Percentiles rank a stretch among this genome's conserved stretches.
These are phyloP conservation scores for Dryas integrifolia DNA, from an alignment of 331 rosid species.

Conservation along the genomic window DNA sequence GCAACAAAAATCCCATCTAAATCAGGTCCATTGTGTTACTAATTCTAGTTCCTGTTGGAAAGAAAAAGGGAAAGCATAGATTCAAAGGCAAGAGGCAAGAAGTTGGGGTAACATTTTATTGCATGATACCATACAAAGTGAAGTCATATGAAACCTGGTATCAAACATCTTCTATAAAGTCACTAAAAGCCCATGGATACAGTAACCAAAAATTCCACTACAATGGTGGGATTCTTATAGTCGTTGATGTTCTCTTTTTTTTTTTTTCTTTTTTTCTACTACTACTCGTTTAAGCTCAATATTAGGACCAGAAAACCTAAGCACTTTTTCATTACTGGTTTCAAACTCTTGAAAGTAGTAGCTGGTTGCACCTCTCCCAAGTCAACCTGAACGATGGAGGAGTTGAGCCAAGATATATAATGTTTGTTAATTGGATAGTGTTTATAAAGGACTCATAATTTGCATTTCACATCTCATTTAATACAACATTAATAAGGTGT, in stretches of 20 bases:
- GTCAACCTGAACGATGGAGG: background rate
- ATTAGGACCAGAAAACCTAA: background rate
- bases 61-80: background rate
- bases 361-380: background rate
- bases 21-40: conserved; percentile 2
- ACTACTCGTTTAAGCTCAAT: background rate
- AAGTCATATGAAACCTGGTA: background rate
- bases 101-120: background rate
- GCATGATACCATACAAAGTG: background rate
- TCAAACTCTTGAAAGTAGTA: background rate
- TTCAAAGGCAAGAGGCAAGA: background rate
- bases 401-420: background rate
- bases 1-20: conserved; percentile 20
- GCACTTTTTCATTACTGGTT: background rate
- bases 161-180: background rate
- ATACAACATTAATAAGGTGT: background rate
- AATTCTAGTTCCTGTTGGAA: background rate
- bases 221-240: background rate
- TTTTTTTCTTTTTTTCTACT: background rate
- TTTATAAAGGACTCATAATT: background rate
- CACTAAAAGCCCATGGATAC: background rate
- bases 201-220: background rate
- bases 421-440: background rate
- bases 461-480: background rate
- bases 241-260: background rate